phyloP scores from a whole-genome alignment of 768 basidiomycete species.

The Clavulina sp. region DNA sequence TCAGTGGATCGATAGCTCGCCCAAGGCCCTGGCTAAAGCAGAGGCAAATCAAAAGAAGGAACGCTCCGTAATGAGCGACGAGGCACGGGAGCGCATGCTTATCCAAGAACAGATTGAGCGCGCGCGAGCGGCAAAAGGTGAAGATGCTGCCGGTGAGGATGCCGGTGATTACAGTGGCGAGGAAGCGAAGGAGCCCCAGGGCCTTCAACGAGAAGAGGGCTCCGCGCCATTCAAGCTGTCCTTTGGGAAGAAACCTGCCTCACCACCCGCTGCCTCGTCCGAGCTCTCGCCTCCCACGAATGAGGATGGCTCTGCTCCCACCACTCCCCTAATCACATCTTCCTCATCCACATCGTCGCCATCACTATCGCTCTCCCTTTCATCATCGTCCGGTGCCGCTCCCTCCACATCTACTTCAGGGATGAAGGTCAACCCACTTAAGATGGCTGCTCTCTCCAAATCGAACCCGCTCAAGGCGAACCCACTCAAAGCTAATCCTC shows the following conservation, averaged over 20 bases:
- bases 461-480: constrained; percentile 24
- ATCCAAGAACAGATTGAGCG: constrained; percentile 90
- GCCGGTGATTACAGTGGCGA: constrained; percentile 17
- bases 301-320: background rate
- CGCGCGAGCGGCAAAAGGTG: constrained; percentile 29
- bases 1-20: constrained; percentile 92
- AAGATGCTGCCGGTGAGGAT: constrained; percentile 1
- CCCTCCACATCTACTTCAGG: constrained; percentile 15
- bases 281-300: background rate
- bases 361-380: constrained; percentile 16
- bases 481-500: constrained; percentile 52
- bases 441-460: constrained; percentile 12
- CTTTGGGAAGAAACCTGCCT: constrained; percentile 36
- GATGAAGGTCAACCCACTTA: constrained; percentile 46
- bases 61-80: constrained; percentile 76
- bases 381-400: constrained; percentile 20
- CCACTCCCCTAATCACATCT: constrained; percentile 10
- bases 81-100: constrained; percentile 77
- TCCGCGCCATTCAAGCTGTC: constrained; percentile 61
- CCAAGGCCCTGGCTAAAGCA: constrained; percentile 82
- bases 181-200: constrained; percentile 16
- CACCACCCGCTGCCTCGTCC: constrained; percentile 12
- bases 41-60: constrained; percentile 86
- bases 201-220: constrained; percentile 53
- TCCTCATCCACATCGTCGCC: constrained; percentile 12